Percentiles rank a stretch among this genome's conserved stretches.
These are phyloP conservation scores for Macrolepiota fuliginosa DNA, from an alignment of 768 basidiomycete genomes.

Conservation along the genomic window DNA sequence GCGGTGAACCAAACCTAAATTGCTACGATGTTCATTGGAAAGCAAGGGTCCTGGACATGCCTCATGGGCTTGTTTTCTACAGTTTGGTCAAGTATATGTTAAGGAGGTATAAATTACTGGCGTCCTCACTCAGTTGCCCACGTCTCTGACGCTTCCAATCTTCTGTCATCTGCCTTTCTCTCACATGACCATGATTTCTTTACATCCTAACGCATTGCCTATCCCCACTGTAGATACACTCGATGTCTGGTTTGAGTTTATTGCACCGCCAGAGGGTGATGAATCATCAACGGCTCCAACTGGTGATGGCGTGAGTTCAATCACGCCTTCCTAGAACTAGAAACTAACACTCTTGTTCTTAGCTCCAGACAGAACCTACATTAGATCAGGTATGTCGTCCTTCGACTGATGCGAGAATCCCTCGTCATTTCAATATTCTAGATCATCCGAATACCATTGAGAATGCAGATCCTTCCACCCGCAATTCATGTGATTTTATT, in stretches of 20 bases:
- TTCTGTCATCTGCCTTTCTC: not conserved
- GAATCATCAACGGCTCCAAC: not conserved
- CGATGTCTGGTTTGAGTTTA: slow-evolving; percentile 1
- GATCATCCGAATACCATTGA: not conserved
- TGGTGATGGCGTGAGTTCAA: not conserved
- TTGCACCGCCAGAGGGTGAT: not conserved
- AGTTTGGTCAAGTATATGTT: slow-evolving; percentile 1
- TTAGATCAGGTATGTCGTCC: not conserved
- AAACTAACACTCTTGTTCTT: not conserved
- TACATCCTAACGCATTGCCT: not conserved
- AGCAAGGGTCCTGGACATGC: not conserved
- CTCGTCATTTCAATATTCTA: not conserved
- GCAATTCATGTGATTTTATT: not conserved
- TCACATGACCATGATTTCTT: not conserved
- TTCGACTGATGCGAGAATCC: not conserved
- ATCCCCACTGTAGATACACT: not conserved
- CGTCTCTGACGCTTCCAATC: not conserved
- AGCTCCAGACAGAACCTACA: not conserved
- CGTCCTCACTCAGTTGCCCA: not conserved
- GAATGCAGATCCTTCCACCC: not conserved
- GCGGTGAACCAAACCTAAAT: not conserved
- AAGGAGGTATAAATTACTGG: not conserved
- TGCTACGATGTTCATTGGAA: not conserved
- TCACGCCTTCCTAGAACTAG: not conserved
- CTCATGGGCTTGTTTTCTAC: not conserved